A percentile compares a stretch with the other conserved stretches of the same genome.
Evolutionary conservation across 208 protist species (phyloP).

Genomic region (Leptomonas pyrrhocoris): DNA sequence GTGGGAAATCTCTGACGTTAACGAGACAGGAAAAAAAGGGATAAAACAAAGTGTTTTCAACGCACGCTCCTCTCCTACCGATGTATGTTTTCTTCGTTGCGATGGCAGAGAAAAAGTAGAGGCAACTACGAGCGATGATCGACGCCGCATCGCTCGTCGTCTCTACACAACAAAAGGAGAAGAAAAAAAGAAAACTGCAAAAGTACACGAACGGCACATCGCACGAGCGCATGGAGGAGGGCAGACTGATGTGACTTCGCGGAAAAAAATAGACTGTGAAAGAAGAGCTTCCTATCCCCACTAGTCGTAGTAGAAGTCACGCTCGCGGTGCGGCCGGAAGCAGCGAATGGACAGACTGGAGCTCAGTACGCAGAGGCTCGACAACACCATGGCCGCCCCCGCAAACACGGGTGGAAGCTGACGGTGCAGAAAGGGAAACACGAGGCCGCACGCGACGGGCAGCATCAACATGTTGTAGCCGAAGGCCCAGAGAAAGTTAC

Average conservation of each 20-base stretch:
- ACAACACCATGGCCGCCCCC: conserved; percentile 80
- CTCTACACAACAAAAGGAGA: conserved; percentile 16
- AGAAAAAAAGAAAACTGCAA: conserved; percentile 9
- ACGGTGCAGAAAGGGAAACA: conserved; percentile 70
- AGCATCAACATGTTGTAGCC: conserved; percentile 89
- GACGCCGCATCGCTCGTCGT: no score
- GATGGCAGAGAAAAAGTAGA: no score
- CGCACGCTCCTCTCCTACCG: no score
- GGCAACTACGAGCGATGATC: no score
- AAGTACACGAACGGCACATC: not conserved
- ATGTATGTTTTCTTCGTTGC: no score
- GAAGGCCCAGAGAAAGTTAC: conserved; percentile 91
- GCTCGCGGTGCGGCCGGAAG: conserved; percentile 49
- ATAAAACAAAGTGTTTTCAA: conserved; percentile 1
- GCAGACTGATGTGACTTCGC: no score
- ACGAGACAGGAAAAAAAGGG: conserved; percentile 17
- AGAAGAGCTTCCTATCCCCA: no score
- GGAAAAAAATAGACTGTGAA: no score
- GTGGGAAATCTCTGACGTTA: no score
- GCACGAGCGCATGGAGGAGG: no score
- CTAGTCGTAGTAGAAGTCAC: conserved; percentile 33
- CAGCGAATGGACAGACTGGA: conserved; percentile 79
- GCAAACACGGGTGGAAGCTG: conserved; percentile 76
- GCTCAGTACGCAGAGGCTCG: conserved; percentile 76
- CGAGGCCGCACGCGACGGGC: conserved; percentile 76